Evolutionary conservation across 148 eudicot species (phyloP).

Genomic region (Rhododendron molle): DNA sequence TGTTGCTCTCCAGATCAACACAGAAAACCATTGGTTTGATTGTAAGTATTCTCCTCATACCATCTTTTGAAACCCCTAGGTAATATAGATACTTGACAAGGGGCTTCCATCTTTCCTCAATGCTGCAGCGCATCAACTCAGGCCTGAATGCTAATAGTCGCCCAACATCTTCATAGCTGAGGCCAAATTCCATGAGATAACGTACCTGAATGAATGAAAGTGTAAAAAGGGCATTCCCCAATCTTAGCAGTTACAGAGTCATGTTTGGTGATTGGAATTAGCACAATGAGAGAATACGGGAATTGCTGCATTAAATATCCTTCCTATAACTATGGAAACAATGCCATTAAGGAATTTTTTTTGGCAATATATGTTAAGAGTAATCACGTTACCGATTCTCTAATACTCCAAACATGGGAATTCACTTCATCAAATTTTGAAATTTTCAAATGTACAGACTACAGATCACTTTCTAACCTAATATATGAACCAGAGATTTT

Average conservation of each 20-base stretch:
- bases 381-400: neutral
- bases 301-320: neutral
- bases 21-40: conserved; percentile 82
- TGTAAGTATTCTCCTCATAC: conserved; percentile 79
- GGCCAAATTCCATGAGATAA: conserved; percentile 86
- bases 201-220: conserved; percentile 48
- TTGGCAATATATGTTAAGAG: no score
- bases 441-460: neutral
- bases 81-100: conserved; percentile 85
- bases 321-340: neutral
- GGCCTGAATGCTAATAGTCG: conserved; percentile 79
- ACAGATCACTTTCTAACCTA: neutral
- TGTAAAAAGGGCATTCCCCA: neutral
- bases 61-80: conserved; percentile 77
- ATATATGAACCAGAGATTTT: neutral
- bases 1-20: conserved; percentile 62
- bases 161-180: conserved; percentile 68
- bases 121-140: conserved; percentile 79
- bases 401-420: neutral
- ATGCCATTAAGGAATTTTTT: neutral
- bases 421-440: neutral
- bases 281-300: neutral
- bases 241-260: neutral
- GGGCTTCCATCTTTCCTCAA: conserved; percentile 88
- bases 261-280: neutral